Evolutionary conservation across 2,329 filamentous ascomycete species (phyloP).

Genomic region (Lecanicillium sp.): DNA sequence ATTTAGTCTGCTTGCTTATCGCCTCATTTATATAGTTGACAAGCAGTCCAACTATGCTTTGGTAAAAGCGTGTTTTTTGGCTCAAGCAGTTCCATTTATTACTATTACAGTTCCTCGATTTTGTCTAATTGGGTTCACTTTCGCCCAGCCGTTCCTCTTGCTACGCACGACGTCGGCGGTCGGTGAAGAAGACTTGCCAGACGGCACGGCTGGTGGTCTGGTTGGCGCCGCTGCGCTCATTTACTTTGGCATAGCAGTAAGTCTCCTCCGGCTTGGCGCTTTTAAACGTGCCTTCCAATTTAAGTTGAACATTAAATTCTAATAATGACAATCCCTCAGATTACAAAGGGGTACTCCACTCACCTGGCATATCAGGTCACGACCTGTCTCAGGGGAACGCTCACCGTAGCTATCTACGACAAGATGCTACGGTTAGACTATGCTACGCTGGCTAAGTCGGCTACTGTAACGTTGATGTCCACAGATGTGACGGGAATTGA

Average conservation of each 20-base stretch:
- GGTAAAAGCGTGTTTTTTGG: too few relatives aligned
- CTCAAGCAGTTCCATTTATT: too few relatives aligned
- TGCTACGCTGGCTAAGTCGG: background rate
- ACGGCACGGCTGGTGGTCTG: background rate
- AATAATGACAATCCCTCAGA: too few relatives aligned
- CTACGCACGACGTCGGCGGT: background rate
- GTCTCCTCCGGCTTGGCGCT: too few relatives aligned
- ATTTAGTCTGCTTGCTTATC: too few relatives aligned
- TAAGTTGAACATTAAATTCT: too few relatives aligned
- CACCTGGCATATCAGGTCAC: background rate
- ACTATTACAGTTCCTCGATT: background rate
- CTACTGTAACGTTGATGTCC: background rate
- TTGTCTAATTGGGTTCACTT: background rate
- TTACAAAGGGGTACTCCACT: background rate
- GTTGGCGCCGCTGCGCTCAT: background rate
- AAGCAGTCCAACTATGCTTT: too few relatives aligned
- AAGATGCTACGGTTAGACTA: background rate
- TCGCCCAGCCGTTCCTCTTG: slow-evolving; percentile 1
- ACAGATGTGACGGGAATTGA: background rate
- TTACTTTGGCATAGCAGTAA: slow-evolving; percentile 3
- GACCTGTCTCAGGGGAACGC: background rate
- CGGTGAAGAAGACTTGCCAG: too few relatives aligned
- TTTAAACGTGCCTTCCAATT: too few relatives aligned
- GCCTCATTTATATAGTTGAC: too few relatives aligned
- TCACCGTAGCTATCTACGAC: background rate